Evolutionary conservation across 106 monocot species (phyloP).

Genomic region (Iris macrosiphon): DNA sequence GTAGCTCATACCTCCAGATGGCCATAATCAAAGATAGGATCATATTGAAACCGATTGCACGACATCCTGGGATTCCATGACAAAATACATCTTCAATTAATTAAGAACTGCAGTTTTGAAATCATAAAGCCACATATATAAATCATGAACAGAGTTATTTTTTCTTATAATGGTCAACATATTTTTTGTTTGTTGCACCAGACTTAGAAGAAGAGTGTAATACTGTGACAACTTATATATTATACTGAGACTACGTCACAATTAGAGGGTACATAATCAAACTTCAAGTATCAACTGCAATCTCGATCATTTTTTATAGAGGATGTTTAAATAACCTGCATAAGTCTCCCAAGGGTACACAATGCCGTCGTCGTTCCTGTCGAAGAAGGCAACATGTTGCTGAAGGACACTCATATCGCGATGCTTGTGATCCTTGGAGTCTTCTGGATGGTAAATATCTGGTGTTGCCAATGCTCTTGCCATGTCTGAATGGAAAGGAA

Average conservation of each 20-base stretch:
- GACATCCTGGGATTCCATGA: slow-evolving; percentile 16
- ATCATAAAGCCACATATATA: no score
- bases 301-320: no score
- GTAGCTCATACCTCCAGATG: slow-evolving; percentile 43
- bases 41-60: slow-evolving; percentile 68
- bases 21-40: slow-evolving; percentile 41
- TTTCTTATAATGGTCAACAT: background rate
- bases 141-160: background rate
- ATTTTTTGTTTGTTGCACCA: no score
- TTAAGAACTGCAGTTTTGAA: no score
- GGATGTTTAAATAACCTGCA: slow-evolving; percentile 17
- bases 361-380: slow-evolving; percentile 56
- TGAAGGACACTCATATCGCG: slow-evolving; percentile 45
- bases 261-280: no score
- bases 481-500: no score
- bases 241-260: no score
- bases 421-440: slow-evolving; percentile 28
- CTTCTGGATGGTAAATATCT: slow-evolving; percentile 47
- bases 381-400: slow-evolving; percentile 73
- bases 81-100: background rate
- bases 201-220: no score
- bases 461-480: slow-evolving; percentile 41
- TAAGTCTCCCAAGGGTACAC: slow-evolving; percentile 84
- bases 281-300: no score
- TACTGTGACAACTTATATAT: no score